phyloP scores from a whole-genome alignment of 768 basidiomycete species.

The Suillus bovinus region DNA sequence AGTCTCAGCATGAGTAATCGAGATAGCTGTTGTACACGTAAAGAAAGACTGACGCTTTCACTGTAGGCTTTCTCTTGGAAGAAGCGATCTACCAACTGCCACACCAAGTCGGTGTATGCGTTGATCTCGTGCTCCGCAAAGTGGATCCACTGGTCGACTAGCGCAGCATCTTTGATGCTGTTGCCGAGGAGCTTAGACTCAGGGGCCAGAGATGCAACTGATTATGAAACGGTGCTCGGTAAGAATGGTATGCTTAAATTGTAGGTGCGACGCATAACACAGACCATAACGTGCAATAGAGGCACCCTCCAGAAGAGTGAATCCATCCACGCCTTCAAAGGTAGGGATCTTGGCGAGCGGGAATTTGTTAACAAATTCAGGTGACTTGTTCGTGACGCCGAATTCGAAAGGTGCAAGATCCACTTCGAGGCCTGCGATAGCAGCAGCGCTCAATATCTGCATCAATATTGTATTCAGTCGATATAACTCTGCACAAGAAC shows the following conservation, averaged over 20 bases:
- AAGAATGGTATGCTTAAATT: not conserved
- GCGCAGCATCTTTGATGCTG: constrained; percentile 21
- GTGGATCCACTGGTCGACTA: constrained; percentile 34
- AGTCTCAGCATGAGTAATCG: not conserved
- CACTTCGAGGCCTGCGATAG: constrained; percentile 28
- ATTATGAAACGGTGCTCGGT: not conserved
- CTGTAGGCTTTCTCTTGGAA: constrained; percentile 20
- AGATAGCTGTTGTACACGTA: not conserved
- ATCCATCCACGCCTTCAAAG: constrained; percentile 24
- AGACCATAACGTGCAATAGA: constrained; percentile 30
- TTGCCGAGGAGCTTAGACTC: constrained; percentile 29
- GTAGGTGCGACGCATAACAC: not conserved
- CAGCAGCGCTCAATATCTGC: constrained; percentile 30
- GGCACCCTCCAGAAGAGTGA: constrained; percentile 29
- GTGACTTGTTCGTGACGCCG: constrained; percentile 23
- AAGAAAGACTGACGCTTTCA: constrained; percentile 20
- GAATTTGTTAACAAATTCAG: constrained; percentile 32
- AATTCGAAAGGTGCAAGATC: constrained; percentile 25
- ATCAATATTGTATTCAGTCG: not conserved
- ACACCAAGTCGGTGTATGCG: constrained; percentile 19
- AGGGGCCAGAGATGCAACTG: constrained; percentile 27
- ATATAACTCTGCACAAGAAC: not conserved
- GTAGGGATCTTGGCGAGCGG: constrained; percentile 30
- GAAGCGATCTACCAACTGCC: constrained; percentile 18
- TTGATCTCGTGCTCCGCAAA: constrained; percentile 30